Evolutionary conservation across 2,329 filamentous ascomycete species (phyloP).

Genomic region (Penicillium psychrosexuale): DNA sequence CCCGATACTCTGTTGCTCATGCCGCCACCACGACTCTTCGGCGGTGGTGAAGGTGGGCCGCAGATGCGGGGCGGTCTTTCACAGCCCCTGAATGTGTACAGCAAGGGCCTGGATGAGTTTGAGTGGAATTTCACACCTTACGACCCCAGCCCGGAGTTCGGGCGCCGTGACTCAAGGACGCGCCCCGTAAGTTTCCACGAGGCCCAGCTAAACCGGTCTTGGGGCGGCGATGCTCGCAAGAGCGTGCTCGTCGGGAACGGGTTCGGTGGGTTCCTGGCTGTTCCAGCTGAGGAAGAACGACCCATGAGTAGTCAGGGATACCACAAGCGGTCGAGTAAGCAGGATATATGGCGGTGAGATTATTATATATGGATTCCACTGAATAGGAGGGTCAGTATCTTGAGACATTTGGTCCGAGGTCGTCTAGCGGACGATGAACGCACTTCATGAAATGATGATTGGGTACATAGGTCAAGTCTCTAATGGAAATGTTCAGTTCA

Average conservation of each 20-base stretch:
- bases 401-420: neutral
- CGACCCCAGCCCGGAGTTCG: constrained; percentile 44
- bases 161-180: constrained; percentile 38
- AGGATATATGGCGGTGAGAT: constrained; percentile 40
- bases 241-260: constrained; percentile 66
- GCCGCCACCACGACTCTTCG: constrained; percentile 59
- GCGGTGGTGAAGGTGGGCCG: constrained; percentile 32
- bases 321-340: constrained; percentile 32
- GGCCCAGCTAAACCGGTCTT: constrained; percentile 51
- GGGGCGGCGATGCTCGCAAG: constrained; percentile 59
- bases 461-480: neutral
- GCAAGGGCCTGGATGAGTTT: constrained; percentile 63
- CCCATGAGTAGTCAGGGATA: constrained; percentile 35
- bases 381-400: neutral
- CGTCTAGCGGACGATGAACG: neutral
- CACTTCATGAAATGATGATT: neutral
- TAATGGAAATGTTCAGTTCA: constrained; percentile 1
- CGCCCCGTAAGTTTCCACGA: constrained; percentile 49
- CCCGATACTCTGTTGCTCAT: constrained; percentile 73
- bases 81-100: constrained; percentile 61
- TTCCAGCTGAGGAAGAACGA: constrained; percentile 53
- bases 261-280: constrained; percentile 63
- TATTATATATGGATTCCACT: neutral
- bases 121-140: constrained; percentile 67
- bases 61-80: constrained; percentile 41